A percentile compares a stretch with the other conserved stretches of the same genome.
Conservation (phyloP, 2,329 filamentous ascomycete genomes). For the Ustilaginoidea virens region DNA sequence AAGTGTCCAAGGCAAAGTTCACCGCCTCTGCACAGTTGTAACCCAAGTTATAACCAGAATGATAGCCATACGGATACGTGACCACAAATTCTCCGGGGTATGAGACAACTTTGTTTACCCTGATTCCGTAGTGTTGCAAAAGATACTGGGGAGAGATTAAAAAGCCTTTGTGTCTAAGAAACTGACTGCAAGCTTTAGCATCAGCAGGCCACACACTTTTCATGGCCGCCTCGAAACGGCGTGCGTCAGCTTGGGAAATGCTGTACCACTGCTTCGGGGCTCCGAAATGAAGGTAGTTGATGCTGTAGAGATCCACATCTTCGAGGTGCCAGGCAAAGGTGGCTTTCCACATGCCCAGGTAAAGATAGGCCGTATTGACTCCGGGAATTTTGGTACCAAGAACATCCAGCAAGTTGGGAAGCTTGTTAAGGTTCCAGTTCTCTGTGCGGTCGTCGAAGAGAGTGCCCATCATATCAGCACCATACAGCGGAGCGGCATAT, state of each 20-base stretch:
- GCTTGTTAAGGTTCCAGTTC: constrained; percentile 85
- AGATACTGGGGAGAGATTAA: constrained; percentile 84
- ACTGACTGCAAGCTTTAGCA: constrained; percentile 90
- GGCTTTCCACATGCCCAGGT: constrained; percentile 98
- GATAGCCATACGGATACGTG: constrained; percentile 95
- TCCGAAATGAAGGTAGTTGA: constrained; percentile 98
- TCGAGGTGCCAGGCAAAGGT: constrained; percentile 99
- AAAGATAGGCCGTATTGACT: constrained; percentile 95
- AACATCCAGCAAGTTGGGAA: constrained; percentile 86
- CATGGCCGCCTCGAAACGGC: constrained; percentile 89
- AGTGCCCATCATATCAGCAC: constrained; percentile 90
- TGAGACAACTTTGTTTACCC: constrained; percentile 88
- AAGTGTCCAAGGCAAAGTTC: constrained; percentile 91
- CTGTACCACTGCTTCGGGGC: constrained; percentile 99
- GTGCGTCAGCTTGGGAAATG: constrained; percentile 88
- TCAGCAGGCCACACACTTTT: constrained; percentile 88
- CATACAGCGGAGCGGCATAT: constrained; percentile 88
- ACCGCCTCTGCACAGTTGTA: constrained; percentile 99
- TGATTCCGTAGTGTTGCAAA: constrained; percentile 80
- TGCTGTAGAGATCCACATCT: constrained; percentile 97
- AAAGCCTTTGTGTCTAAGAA: constrained; percentile 93
- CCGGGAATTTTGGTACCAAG: constrained; percentile 91
- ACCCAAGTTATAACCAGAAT: constrained; percentile 93
- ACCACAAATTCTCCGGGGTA: constrained; percentile 97
- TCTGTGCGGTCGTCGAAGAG: constrained; percentile 78